Evolutionary conservation across 139 green algal species (phyloP).

Genomic region (Chlamydomonas eustigma): DNA sequence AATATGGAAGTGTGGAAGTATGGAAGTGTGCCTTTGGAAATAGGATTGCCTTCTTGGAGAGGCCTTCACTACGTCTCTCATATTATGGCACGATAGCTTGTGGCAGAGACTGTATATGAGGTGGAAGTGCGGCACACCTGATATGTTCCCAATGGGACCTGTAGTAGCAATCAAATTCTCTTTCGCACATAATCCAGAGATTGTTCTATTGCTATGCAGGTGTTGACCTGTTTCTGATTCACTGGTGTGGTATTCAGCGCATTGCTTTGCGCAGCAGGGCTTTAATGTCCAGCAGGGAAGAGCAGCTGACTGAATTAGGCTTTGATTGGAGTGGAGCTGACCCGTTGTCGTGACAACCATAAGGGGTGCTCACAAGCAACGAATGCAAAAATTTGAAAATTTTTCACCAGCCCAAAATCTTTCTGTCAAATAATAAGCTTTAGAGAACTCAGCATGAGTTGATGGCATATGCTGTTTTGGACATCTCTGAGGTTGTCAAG

Average conservation of each 20-base stretch:
- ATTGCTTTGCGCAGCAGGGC: slow-evolving; percentile 49
- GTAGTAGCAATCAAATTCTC: neutral
- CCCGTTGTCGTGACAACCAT: slow-evolving; percentile 67
- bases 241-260: slow-evolving; percentile 67
- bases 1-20: too few relatives aligned
- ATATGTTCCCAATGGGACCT: neutral
- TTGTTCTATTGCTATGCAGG: slow-evolving; percentile 15
- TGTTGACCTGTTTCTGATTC: slow-evolving; percentile 51
- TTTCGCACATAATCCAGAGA: neutral
- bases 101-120: neutral
- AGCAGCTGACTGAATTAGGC: slow-evolving; percentile 43
- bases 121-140: neutral
- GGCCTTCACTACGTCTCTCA: too few relatives aligned
- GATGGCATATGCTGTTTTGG: too few relatives aligned
- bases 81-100: too few relatives aligned
- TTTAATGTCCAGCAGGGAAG: slow-evolving; percentile 32
- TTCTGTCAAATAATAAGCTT: too few relatives aligned
- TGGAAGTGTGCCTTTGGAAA: too few relatives aligned
- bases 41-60: too few relatives aligned
- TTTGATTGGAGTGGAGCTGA: slow-evolving; percentile 75
- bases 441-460: too few relatives aligned
- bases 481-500: too few relatives aligned
- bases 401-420: too few relatives aligned
- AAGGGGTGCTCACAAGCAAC: too few relatives aligned
- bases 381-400: too few relatives aligned